Conservation (phyloP, 148 eudicot genomes). For the Nepenthes gracilis region DNA sequence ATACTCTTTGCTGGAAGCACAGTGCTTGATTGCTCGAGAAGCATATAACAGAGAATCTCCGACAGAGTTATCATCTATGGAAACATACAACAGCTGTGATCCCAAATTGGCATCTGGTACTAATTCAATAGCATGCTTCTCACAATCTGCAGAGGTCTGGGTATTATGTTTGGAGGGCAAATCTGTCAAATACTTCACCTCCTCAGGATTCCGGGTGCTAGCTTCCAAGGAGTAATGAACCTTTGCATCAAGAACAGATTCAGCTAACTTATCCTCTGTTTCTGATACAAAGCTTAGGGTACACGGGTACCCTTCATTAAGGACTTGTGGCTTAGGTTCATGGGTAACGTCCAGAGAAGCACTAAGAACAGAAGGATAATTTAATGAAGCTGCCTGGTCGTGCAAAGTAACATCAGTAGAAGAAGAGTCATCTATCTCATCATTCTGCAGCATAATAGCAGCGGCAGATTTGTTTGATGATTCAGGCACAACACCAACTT, state of each 20-base stretch:
- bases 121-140: background rate
- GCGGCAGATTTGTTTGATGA: no score
- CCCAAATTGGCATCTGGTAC: background rate
- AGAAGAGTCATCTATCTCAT: background rate
- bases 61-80: no score
- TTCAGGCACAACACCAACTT: background rate
- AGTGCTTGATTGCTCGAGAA: no score
- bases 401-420: background rate
- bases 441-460: background rate
- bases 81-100: no score
- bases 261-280: background rate
- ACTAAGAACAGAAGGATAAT: background rate
- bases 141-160: background rate
- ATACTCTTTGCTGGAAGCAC: no score
- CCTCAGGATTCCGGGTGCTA: background rate
- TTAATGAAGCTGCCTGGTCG: background rate
- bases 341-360: background rate
- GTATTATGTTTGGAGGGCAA: background rate
- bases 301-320: background rate
- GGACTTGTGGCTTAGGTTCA: background rate
- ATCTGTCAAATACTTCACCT: background rate
- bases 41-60: no score
- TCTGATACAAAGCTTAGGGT: background rate
- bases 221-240: background rate
- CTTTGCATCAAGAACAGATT: background rate